These are phyloP conservation scores for Davidsoniella eucalypti DNA, from an alignment of 2,329 filamentous ascomycete species.

Conservation along the genomic window DNA sequence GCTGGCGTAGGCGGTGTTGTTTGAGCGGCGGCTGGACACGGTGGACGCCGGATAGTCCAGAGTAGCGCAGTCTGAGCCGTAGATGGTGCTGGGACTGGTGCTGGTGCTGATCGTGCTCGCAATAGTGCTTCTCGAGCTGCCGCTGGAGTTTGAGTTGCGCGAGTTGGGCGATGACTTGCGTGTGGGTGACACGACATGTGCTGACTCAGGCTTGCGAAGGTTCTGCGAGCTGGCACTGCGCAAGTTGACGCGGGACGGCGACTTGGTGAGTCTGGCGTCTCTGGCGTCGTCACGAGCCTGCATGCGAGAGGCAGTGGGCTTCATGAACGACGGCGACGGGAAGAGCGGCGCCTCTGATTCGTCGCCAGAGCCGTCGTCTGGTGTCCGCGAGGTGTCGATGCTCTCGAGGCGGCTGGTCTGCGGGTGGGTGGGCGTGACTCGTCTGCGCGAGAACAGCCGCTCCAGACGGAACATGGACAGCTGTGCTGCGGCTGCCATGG, in stretches of 20 bases:
- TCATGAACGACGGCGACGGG: conserved; percentile 37
- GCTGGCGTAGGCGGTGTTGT: not conserved
- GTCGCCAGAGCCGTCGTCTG: conserved; percentile 14
- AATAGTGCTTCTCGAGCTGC: conserved; percentile 6
- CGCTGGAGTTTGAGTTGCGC: conserved; percentile 10
- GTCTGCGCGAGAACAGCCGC: conserved; percentile 33
- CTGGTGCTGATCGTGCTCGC: conserved; percentile 9
- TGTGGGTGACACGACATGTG: conserved; percentile 11
- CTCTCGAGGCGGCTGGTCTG: conserved; percentile 10
- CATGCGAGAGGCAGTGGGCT: conserved; percentile 38
- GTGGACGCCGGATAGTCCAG: conserved; percentile 1
- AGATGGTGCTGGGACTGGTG: conserved; percentile 7
- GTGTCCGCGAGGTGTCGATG: conserved; percentile 14
- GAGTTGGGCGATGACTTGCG: conserved; percentile 7
- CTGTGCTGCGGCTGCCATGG: conserved; percentile 8
- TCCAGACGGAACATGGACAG: conserved; percentile 24
- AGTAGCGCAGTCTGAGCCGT: conserved; percentile 6
- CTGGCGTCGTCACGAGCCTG: conserved; percentile 34
- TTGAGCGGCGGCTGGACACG: conserved; percentile 5
- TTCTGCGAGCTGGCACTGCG: conserved; percentile 2
- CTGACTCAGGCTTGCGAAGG: conserved; percentile 8
- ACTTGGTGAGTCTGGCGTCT: conserved; percentile 22
- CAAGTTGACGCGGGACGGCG: conserved; percentile 15
- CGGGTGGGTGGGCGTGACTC: conserved; percentile 17
- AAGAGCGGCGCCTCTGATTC: conserved; percentile 24